Conservation (phyloP, 306 rosid genomes). For the Vigna reflexopilosa region DNA sequence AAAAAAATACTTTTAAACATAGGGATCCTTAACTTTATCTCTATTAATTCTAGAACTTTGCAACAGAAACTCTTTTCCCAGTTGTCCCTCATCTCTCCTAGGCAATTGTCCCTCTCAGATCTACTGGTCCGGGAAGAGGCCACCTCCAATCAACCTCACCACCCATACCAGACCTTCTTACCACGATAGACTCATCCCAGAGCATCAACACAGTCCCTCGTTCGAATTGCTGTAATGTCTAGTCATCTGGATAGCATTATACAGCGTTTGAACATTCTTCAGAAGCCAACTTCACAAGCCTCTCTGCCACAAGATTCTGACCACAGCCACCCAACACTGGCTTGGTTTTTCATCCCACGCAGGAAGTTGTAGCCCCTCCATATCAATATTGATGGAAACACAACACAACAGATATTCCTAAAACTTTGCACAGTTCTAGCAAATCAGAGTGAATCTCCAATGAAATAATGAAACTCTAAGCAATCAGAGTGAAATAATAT, state of each 20-base stretch:
- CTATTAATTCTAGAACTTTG: constrained; percentile 16
- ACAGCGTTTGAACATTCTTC: not conserved
- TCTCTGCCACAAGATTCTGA: not conserved
- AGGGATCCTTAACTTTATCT: not conserved
- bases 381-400: constrained; percentile 2
- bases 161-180: not conserved
- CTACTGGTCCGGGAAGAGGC: not conserved
- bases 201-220: not conserved
- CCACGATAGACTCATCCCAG: not conserved
- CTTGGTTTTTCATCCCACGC: not conserved
- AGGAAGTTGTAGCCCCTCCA: not conserved
- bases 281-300: constrained; percentile 17
- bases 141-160: constrained; percentile 4
- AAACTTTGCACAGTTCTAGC: not conserved
- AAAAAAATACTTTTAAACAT: constrained; percentile 11
- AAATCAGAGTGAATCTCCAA: constrained; percentile 7
- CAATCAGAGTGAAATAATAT: not conserved
- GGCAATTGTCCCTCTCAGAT: not conserved
- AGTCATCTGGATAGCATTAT: not conserved
- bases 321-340: constrained; percentile 35
- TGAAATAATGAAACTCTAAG: constrained; percentile 19
- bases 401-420: constrained; percentile 15
- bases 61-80: constrained; percentile 14
- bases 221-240: not conserved
- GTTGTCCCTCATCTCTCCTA: constrained; percentile 11